Base-by-base conservation (phyloP, 768 basidiomycete species). In the Stropharia rugosoannulata region DNA sequence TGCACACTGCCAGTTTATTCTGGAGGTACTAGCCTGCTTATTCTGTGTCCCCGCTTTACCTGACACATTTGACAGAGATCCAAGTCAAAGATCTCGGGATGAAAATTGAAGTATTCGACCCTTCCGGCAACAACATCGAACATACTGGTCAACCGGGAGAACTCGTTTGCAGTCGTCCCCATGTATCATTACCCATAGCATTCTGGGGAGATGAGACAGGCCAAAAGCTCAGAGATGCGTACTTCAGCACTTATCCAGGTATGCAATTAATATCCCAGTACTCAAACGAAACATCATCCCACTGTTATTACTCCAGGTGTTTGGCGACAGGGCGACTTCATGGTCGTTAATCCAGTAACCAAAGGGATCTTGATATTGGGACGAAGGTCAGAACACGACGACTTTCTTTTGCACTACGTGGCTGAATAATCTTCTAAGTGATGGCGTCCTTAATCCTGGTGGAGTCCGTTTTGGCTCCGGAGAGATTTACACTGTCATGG, bases 391-490 rank as follows among this genome's bases (percentile, higher is more conserved):
- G 64, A 15, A 39, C 19, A 22, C 37, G 10, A 41, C 51, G 15
- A 35, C 25, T n/a, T 22, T 18, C 27, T 12, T 36, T 19, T 4
- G 15, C 13, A 27, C 22, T 15, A 22, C 10, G 45, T 19, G 4
- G 40, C 48, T 46, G 12, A 46, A 27, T 15, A 22, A 42, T 16
- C 42, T 29, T 46, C 3, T 4, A 25, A 84, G 86, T 59, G 86
- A 89, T 56, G 86, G 84, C 13, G 89, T 89, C 12, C 74, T 89
- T 27, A 93, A 93, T 59, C 90, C 90, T 3, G 85, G 84, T 29
- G 90, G 90, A 5, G 85, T 93, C 49, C 83, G 91, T 2, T 93
- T 93, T 64, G 90, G 90, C 35, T 89, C 89, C 1, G 84, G 79
- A 6, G 91, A 93, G 68, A 87, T 93, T n/a, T 93, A 93, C 61